These are phyloP conservation scores for Paracoccidioides lutzii DNA, from an alignment of 2,329 filamentous ascomycete species.

Conservation along the genomic window DNA sequence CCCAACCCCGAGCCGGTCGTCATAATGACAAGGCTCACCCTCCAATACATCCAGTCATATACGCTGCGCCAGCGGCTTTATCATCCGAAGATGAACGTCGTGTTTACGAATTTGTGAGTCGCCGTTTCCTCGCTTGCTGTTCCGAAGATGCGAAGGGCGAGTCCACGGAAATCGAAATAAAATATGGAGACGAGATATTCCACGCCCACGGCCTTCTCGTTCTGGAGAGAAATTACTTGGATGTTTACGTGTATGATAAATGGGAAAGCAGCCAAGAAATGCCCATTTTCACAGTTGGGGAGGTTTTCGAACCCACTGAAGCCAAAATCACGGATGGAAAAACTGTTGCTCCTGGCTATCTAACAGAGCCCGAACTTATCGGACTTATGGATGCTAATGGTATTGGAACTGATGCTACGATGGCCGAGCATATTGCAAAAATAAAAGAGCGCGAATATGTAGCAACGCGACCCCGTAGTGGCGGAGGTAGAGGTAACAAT, in stretches of 20 bases:
- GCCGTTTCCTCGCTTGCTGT: conserved; percentile 89
- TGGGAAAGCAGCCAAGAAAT: conserved; percentile 82
- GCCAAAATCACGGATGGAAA: conserved; percentile 85
- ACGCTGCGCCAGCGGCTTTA: conserved; percentile 50
- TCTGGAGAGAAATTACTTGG: conserved; percentile 78
- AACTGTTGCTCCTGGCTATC: conserved; percentile 68
- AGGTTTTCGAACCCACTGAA: conserved; percentile 76
- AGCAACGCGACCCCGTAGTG: conserved; percentile 45
- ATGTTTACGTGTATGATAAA: conserved; percentile 91
- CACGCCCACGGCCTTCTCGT: conserved; percentile 73
- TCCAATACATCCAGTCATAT: conserved; percentile 91
- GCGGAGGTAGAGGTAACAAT: conserved; percentile 30
- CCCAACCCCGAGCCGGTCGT: conserved; percentile 65
- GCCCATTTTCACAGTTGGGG: conserved; percentile 64
- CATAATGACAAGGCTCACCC: conserved; percentile 96
- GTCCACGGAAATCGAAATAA: conserved; percentile 70
- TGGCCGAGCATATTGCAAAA: conserved; percentile 96
- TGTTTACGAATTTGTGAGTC: conserved; percentile 84
- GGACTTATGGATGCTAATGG: conserved; percentile 97
- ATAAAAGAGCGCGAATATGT: conserved; percentile 87
- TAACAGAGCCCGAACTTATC: conserved; percentile 92
- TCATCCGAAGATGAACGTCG: conserved; percentile 51
- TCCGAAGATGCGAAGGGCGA: conserved; percentile 85
- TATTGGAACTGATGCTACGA: conserved; percentile 95
- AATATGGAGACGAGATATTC: conserved; percentile 74